These are phyloP conservation scores for Aphanomyces invadans DNA, from an alignment of 352 stramenopile genomes.

Conservation along the genomic window DNA sequence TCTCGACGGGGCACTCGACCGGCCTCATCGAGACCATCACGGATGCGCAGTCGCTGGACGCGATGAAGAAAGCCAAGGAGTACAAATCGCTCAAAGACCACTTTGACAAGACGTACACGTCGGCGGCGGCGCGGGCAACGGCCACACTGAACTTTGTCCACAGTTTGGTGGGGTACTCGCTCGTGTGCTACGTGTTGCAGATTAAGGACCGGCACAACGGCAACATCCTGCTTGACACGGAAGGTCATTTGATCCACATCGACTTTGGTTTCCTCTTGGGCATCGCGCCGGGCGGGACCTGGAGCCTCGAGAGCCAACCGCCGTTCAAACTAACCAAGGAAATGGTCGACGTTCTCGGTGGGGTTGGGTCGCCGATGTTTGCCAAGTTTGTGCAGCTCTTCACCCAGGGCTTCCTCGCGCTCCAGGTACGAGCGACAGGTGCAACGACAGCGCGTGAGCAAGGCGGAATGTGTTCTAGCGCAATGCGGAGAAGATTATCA, in stretches of 20 bases:
- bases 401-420: constrained; percentile 40
- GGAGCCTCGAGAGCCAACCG: constrained; percentile 84
- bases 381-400: constrained; percentile 68
- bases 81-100: constrained; percentile 83
- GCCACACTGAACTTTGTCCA: constrained; percentile 57
- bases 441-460: too few relatives aligned
- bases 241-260: constrained; percentile 92
- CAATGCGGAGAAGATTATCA: constrained; percentile 55
- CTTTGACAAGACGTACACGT: constrained; percentile 84
- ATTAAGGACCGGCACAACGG: constrained; percentile 96
- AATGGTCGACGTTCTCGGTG: constrained; percentile 89
- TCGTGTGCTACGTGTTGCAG: constrained; percentile 84
- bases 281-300: constrained; percentile 89
- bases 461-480: too few relatives aligned
- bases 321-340: constrained; percentile 95
- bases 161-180: constrained; percentile 55
- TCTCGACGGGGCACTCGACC: constrained; percentile 85
- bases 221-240: constrained; percentile 90
- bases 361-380: constrained; percentile 44
- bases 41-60: constrained; percentile 93
- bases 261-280: constrained; percentile 96
- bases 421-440: constrained; percentile 6
- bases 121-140: constrained; percentile 30
- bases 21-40: constrained; percentile 94
- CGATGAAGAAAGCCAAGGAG: constrained; percentile 86